Evolutionary conservation across 1,284 basidiomycete genomes (phyloP).

Genomic region (Cutaneotrichosporon dermatis): DNA sequence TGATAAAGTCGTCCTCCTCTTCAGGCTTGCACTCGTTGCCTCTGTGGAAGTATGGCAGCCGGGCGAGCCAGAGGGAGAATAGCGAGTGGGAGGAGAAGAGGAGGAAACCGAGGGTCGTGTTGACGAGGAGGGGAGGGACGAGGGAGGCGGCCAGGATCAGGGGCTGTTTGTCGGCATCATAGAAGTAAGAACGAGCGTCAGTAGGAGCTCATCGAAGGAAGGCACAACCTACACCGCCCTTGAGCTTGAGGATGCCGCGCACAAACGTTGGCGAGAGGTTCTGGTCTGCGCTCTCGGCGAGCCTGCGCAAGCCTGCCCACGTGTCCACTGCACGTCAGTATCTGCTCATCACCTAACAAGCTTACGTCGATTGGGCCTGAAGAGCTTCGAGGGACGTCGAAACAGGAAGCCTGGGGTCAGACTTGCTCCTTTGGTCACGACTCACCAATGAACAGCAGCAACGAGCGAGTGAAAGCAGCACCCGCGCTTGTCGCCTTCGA

Average conservation of each 20-base stretch:
- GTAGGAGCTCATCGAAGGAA: neutral
- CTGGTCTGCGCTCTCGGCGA: slow-evolving; percentile 45
- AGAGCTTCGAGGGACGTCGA: slow-evolving; percentile 45
- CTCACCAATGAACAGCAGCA: slow-evolving; percentile 44
- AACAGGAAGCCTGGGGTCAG: slow-evolving; percentile 42
- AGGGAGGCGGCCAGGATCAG: slow-evolving; percentile 35
- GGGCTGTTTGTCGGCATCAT: slow-evolving; percentile 4
- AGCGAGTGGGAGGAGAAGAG: slow-evolving; percentile 47
- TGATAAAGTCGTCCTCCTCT: slow-evolving; percentile 10
- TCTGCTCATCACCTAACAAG: neutral
- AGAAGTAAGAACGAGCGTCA: neutral
- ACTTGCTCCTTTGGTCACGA: neutral
- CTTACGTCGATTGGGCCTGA: slow-evolving; percentile 44
- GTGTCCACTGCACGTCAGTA: slow-evolving; percentile 41
- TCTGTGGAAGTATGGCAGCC: slow-evolving; percentile 39
- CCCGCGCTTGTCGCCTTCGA: slow-evolving; percentile 34
- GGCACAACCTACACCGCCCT: slow-evolving; percentile 29
- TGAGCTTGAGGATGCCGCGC: slow-evolving; percentile 34
- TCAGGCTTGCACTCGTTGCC: slow-evolving; percentile 4
- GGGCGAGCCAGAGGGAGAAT: slow-evolving; percentile 41
- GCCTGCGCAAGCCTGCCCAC: slow-evolving; percentile 42
- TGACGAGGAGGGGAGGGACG: slow-evolving; percentile 44
- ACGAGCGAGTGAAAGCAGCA: slow-evolving; percentile 42
- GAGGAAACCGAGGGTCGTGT: slow-evolving; percentile 46
- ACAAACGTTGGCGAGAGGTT: slow-evolving; percentile 43